Evolutionary conservation across 2,329 filamentous ascomycete genomes (phyloP), one percentile per base, ranked within the genome.

Genomic region (Aspergillus intermedius): DNA sequence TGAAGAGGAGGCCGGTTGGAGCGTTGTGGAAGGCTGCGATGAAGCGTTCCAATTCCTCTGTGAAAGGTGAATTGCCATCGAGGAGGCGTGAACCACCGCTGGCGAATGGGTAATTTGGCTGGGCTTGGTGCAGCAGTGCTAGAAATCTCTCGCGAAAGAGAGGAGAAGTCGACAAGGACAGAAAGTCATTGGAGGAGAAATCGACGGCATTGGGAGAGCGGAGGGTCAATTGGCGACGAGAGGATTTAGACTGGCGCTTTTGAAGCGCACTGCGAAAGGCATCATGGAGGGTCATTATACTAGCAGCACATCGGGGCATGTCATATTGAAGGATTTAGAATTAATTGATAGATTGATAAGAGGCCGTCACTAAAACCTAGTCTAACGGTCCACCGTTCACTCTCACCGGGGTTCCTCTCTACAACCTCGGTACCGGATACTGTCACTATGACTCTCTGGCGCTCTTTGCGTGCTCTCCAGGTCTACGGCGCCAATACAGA

Each of bases 401-500:
- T 22, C 21, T 22, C 21, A 22, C 21, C 21, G 21, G 21, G 4
- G 21, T 22, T 22, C 21, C 21, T 22, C 21, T 4, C 21, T 22
- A 22, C 21, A 17, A 35, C 34, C 34, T 6, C 34, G 34, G 34
- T 35, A n/a, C 34, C 9, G 9, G 30, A 40, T 22, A 19, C 34
- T 15, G 13, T 19, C 37, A 17, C n/a, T 12, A 40, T 19, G 34
- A 40, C 19, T 15, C 74, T 90, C 34, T 88, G 83, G 80, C 81
- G 83, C 51, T 80, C 79, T 7, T 74, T 91, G 47, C 80, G 82
- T 52, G 76, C 81, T 10, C 80, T 87, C 57, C 88, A 93, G 67
- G 74, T 94, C 34, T 94, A 87, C 60, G 88, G 88, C 23, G 86
- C 88, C 42, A 93, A 91, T 60, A 93, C 88, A 0, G 82, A 87